phyloP scores from a whole-genome alignment of 1,284 basidiomycete species.

The Rhodotorula sp. region DNA sequence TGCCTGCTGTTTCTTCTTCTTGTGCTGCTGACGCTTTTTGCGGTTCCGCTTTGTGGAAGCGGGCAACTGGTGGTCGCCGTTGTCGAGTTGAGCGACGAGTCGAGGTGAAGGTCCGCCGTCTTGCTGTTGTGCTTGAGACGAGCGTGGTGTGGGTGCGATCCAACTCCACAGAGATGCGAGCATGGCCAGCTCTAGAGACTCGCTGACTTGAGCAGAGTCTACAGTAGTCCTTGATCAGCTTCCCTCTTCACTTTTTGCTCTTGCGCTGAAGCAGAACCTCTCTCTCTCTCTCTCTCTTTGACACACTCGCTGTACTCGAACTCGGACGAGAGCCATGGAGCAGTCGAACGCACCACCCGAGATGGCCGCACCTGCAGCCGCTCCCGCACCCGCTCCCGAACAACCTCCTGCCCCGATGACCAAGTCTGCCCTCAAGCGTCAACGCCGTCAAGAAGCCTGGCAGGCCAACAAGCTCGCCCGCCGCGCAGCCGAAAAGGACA shows the following conservation, averaged over 20 bases:
- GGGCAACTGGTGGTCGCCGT: background rate
- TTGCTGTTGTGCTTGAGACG: too few species aligned
- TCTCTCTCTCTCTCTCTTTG: too few species aligned
- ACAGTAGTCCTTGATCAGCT: too few species aligned
- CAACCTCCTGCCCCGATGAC: slow-evolving; percentile 56
- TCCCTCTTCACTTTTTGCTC: too few species aligned
- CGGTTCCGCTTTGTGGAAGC: background rate
- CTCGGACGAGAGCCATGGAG: too few species aligned
- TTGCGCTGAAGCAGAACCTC: too few species aligned
- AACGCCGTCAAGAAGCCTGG: slow-evolving; percentile 64
- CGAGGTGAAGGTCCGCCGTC: background rate
- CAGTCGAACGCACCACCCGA: background rate
- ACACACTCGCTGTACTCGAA: too few species aligned
- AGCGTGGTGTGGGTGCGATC: background rate
- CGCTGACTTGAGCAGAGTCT: too few species aligned
- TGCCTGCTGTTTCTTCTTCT: background rate
- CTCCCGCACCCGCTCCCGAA: background rate
- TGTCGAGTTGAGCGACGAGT: background rate
- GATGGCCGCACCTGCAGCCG: background rate
- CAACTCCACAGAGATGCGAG: background rate
- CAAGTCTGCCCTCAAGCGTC: slow-evolving; percentile 77
- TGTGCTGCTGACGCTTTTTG: slow-evolving; percentile 14
- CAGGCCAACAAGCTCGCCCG: slow-evolving; percentile 71
- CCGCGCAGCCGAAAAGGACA: slow-evolving; percentile 66
- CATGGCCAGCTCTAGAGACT: background rate